Conservation (phyloP, 1,284 basidiomycete genomes). For the Ganoderma meredithae region DNA sequence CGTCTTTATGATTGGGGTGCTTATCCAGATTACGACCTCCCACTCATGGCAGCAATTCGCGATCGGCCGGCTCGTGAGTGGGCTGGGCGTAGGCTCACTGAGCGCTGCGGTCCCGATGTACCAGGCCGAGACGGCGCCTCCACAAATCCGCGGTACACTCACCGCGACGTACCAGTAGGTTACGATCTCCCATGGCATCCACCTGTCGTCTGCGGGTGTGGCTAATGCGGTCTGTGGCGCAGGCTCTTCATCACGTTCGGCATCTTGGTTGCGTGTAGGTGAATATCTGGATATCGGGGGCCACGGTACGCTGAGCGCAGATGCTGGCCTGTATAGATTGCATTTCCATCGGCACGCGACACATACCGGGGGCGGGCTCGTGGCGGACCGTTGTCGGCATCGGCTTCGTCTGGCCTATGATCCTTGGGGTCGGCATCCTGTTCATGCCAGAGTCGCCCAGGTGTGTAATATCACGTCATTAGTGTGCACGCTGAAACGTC, state of each 20-base stretch:
- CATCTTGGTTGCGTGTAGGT: slow-evolving; percentile 76
- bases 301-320: slow-evolving; percentile 28
- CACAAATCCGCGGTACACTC: slow-evolving; percentile 79
- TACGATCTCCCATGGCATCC: background rate
- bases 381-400: slow-evolving; percentile 78
- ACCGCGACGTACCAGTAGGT: slow-evolving; percentile 48
- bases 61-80: slow-evolving; percentile 75
- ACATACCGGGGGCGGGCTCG: slow-evolving; percentile 54
- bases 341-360: slow-evolving; percentile 65
- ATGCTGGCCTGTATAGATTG: slow-evolving; percentile 48
- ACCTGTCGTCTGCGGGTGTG: background rate
- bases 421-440: slow-evolving; percentile 73
- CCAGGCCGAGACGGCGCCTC: slow-evolving; percentile 80
- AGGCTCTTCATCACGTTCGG: slow-evolving; percentile 82
- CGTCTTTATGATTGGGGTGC: slow-evolving; percentile 75
- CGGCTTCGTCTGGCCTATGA: slow-evolving; percentile 72
- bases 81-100: slow-evolving; percentile 75
- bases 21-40: slow-evolving; percentile 63
- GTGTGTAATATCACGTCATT: slow-evolving; percentile 51
- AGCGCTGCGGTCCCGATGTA: slow-evolving; percentile 83
- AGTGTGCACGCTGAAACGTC: slow-evolving; percentile 41
- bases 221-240: slow-evolving; percentile 35
- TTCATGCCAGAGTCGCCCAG: slow-evolving; percentile 83
- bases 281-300: background rate
- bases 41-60: slow-evolving; percentile 68